Conservation (phyloP, 306 rosid genomes). For the Casuarina equisetifolia region DNA sequence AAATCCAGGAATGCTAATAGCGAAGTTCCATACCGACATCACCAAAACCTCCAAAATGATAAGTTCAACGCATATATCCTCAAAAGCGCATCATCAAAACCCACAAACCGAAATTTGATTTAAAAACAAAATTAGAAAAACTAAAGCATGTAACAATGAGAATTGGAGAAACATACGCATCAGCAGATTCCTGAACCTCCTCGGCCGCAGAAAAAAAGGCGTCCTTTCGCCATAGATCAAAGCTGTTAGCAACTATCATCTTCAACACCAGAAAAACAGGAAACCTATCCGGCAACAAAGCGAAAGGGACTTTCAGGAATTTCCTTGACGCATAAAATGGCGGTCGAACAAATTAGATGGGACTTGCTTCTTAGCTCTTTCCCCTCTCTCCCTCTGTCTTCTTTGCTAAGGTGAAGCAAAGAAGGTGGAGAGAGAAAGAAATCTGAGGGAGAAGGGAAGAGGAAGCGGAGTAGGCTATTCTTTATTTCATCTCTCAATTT, state of each 20-base stretch:
- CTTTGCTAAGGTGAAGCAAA: constrained; percentile 35
- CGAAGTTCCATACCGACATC: constrained; percentile 15
- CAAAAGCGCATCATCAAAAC: not conserved
- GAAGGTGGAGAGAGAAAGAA: constrained; percentile 46
- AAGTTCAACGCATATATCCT: not conserved
- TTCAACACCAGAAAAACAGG: constrained; percentile 14
- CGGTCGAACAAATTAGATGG: constrained; percentile 10
- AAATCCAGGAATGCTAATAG: not conserved
- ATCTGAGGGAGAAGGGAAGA: constrained; percentile 16
- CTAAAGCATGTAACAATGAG: constrained; percentile 4
- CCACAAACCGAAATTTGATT: constrained; percentile 10
- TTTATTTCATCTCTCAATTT: constrained; percentile 14
- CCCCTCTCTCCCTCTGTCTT: constrained; percentile 39
- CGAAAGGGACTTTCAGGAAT: constrained; percentile 14
- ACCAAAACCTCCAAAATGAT: not conserved
- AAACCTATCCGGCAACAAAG: not conserved
- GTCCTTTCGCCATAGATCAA: constrained; percentile 93
- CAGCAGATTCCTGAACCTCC: constrained; percentile 98
- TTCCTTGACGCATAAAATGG: not conserved
- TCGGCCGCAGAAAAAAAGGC: constrained; percentile 94
- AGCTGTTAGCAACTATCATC: constrained; percentile 89
- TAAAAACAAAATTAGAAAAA: not conserved
- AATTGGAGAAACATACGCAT: constrained; percentile 54
- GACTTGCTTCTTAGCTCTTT: constrained; percentile 2
- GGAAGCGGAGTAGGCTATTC: constrained; percentile 44